Conservation (phyloP, 2,329 filamentous ascomycete species). For the Beauveria pseudobassiana region DNA sequence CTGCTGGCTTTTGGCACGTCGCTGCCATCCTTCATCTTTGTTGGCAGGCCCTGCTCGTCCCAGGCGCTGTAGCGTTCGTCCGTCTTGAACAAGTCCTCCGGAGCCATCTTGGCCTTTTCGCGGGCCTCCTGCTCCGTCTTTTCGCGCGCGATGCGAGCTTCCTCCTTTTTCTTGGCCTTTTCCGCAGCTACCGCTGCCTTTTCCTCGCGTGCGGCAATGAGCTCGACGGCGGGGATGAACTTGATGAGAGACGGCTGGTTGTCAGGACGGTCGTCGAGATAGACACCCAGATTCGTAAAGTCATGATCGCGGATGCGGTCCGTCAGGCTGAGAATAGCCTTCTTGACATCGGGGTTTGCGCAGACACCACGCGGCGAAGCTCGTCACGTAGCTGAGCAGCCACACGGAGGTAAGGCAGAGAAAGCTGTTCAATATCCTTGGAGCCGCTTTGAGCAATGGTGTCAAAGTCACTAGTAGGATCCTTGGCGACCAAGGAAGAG, state of each 20-base stretch:
- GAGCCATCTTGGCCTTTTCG: constrained; percentile 49
- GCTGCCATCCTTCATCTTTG: constrained; percentile 65
- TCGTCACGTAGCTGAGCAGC: constrained; percentile 54
- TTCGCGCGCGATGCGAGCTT: constrained; percentile 42
- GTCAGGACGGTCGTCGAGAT: constrained; percentile 74
- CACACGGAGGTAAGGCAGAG: constrained; percentile 47
- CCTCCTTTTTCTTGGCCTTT: constrained; percentile 47
- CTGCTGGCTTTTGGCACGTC: constrained; percentile 66
- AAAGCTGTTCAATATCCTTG: constrained; percentile 44
- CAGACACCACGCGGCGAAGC: constrained; percentile 47
- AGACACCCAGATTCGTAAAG: constrained; percentile 75
- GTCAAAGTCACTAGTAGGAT: constrained; percentile 40
- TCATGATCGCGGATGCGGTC: constrained; percentile 75
- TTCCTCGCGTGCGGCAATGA: constrained; percentile 52
- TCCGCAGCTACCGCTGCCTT: constrained; percentile 56
- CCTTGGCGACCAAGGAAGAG: constrained; percentile 32
- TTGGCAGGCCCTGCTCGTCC: constrained; percentile 77
- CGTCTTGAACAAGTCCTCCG: constrained; percentile 48
- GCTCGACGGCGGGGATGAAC: constrained; percentile 49
- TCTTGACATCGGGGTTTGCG: constrained; percentile 46
- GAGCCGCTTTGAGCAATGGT: constrained; percentile 36
- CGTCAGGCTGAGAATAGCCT: constrained; percentile 67
- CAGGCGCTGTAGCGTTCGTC: constrained; percentile 62
- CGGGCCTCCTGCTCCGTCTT: constrained; percentile 45
- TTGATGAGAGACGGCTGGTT: constrained; percentile 65